These are phyloP conservation scores for Hypomyces rosellus DNA, from an alignment of 2,329 filamentous ascomycete genomes.

Conservation along the genomic window DNA sequence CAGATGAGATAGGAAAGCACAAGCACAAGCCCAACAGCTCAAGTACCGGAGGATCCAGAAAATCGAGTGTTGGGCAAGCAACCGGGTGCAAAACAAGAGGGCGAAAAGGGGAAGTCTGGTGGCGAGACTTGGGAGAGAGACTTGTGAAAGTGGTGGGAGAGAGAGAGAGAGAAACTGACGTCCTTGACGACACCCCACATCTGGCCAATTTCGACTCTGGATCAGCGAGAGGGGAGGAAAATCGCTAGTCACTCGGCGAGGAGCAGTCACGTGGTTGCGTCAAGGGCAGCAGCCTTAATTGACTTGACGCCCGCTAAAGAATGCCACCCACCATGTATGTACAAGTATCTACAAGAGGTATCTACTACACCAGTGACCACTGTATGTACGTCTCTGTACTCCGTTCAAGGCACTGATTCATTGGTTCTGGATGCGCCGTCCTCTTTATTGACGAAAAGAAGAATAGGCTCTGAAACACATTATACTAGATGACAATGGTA, in stretches of 20 bases:
- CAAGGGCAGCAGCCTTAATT: no score
- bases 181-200: conserved; percentile 8
- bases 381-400: no score
- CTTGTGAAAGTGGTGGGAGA: background rate
- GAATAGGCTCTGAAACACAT: no score
- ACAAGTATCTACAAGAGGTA: no score
- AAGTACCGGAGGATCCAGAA: conserved; percentile 9
- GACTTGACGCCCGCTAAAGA: background rate
- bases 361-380: no score
- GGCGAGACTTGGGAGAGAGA: conserved; percentile 1
- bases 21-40: conserved; percentile 2
- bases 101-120: background rate
- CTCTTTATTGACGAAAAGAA: background rate
- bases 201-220: background rate
- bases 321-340: no score
- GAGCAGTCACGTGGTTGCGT: conserved; percentile 5
- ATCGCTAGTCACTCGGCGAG: conserved; percentile 1
- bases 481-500: no score
- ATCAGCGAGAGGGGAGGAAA: no score
- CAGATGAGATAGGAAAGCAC: conserved; percentile 9
- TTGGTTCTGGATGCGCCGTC: no score
- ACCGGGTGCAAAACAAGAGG: background rate
- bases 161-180: conserved; percentile 12
- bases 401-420: no score
- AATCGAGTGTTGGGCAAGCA: conserved; percentile 9